Conservation (phyloP, 768 basidiomycete genomes). For the Russula earlei region DNA sequence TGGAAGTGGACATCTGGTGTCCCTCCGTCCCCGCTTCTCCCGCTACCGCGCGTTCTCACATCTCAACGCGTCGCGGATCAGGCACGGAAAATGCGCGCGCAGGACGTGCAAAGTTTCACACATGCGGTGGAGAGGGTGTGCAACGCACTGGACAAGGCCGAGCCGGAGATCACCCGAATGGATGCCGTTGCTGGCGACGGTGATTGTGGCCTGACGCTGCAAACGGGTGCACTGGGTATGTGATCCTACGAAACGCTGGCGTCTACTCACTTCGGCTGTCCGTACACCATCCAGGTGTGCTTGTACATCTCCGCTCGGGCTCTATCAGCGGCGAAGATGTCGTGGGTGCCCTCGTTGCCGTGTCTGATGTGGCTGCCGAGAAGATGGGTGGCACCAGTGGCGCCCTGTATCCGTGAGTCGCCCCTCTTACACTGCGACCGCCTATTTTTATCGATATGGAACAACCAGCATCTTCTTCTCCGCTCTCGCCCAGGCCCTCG, state of each 20-base stretch:
- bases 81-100: constrained; percentile 26
- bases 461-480: constrained; percentile 77
- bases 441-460: neutral
- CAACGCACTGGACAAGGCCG: constrained; percentile 58
- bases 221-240: constrained; percentile 66
- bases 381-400: constrained; percentile 90
- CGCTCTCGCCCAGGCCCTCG: constrained; percentile 66
- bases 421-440: too few species aligned
- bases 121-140: constrained; percentile 50
- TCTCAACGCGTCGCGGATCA: constrained; percentile 2
- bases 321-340: constrained; percentile 55
- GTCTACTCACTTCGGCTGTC: too few species aligned
- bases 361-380: constrained; percentile 71
- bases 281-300: constrained; percentile 37
- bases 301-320: constrained; percentile 46
- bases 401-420: constrained; percentile 77
- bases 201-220: constrained; percentile 59
- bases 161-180: constrained; percentile 85
- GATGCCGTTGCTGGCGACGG: constrained; percentile 93
- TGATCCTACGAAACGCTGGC: neutral
- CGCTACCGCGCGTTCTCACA: constrained; percentile 9
- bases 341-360: constrained; percentile 50
- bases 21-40: constrained; percentile 27
- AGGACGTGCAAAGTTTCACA: constrained; percentile 43
- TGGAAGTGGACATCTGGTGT: constrained; percentile 70